Base-by-base conservation (phyloP, 257 asterid species). In the Striga asiatica region DNA sequence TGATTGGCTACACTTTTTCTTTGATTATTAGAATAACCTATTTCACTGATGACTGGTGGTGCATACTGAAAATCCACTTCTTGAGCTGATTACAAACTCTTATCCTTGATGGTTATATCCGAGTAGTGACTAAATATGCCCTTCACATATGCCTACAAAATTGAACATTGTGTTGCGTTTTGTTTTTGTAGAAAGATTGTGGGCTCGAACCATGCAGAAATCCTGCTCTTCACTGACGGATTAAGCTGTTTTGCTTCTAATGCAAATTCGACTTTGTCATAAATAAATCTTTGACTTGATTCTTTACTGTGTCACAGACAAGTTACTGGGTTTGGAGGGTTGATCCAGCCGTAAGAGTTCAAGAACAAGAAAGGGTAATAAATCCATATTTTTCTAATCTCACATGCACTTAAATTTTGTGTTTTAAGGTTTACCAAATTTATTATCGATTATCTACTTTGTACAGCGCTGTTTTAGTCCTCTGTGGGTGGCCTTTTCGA, bases 401-500 rank as follows among this genome's bases (percentile, higher is more conserved):
- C 14, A 24, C 27, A 5, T 54, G 64, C 54, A 57, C 34, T 31
- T 70, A 20, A 63, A 45, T n/a, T 45, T 28, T 38, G 29, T 43
- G 29, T 27, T 50, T 14, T 11, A 13, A 59, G 49, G 45, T 46
- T n/a, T 25, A 39, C 29, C 6, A 16, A 60, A 52, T 37, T 42
- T 35, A 55, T 58, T 16, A 31, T 18, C 59, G 58, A 58, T 52
- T 20, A 41, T 2, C 7, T 25, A 12, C 58, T 71, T 28, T 39
- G 48, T 61, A 28, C 87, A 84, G 91, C 74, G 82, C 10, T 82
- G 88, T 56, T 72, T 77, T 39, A 75, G 75, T 67, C 89, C 86
- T 42, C 86, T 85, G 58, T 81, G 95, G 94, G 78, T 84, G 53
- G 95, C 95, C 24, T 79, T 84, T 65, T 79, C 78, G 4, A 81